Conservation (phyloP, 345 rosid genomes). For the Linum lewisii region DNA sequence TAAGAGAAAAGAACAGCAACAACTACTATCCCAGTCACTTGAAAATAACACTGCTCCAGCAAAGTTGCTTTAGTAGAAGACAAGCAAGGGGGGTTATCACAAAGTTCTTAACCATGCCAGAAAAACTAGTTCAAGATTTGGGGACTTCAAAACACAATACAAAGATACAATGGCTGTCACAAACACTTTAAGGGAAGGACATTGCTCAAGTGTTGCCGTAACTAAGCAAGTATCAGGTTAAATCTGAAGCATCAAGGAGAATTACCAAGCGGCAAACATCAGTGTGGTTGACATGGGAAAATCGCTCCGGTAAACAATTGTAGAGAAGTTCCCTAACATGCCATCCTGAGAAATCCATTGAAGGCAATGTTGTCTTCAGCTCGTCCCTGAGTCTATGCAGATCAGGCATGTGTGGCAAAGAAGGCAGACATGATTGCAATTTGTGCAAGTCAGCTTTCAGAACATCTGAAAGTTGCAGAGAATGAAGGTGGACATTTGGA, state of each 20-base stretch:
- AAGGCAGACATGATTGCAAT: conserved; percentile 57
- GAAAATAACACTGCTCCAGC: neutral
- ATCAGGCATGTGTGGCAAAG: conserved; percentile 49
- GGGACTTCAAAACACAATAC: neutral
- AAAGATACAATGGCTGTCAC: neutral
- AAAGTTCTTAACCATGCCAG: neutral
- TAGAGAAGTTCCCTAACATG: conserved; percentile 67
- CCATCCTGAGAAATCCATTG: conserved; percentile 46
- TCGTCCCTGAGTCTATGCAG: conserved; percentile 43
- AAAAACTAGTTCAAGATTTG: neutral
- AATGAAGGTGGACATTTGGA: conserved; percentile 71
- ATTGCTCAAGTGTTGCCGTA: neutral
- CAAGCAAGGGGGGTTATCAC: neutral
- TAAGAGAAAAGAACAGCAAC: neutral
- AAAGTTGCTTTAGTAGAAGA: neutral
- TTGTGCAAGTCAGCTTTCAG: conserved; percentile 73
- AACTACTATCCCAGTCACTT: neutral
- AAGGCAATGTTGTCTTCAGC: conserved; percentile 29
- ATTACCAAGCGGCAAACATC: conserved; percentile 82
- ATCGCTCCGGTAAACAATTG: conserved; percentile 82
- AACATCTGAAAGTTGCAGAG: conserved; percentile 59
- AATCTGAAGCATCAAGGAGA: conserved; percentile 1
- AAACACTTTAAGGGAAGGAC: neutral
- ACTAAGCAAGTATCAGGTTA: neutral
- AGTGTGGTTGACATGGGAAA: conserved; percentile 59